phyloP scores from a whole-genome alignment of 441 rosid species.

The Populus hybrid region DNA sequence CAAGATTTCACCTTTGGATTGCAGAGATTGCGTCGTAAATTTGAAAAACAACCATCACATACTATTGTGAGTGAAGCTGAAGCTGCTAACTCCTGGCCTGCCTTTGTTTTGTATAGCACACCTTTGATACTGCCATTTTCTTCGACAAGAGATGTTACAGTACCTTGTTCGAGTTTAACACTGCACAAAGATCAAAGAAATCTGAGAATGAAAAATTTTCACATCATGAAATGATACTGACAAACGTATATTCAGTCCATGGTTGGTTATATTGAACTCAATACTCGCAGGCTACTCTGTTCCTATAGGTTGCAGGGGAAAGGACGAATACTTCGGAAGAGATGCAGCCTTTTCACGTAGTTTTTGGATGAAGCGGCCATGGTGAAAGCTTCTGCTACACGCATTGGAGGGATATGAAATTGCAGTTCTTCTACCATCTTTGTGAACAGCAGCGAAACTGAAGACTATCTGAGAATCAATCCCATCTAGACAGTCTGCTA shows the following conservation, averaged over 20 bases:
- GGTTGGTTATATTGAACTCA: not conserved
- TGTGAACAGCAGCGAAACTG: not conserved
- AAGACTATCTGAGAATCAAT: not conserved
- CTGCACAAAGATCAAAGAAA: conserved; percentile 34
- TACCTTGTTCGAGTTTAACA: conserved; percentile 58
- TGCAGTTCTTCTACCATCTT: not conserved
- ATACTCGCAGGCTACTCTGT: not conserved
- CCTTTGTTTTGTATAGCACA: conserved; percentile 51
- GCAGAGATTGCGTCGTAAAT: conserved; percentile 64
- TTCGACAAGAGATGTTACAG: conserved; percentile 54
- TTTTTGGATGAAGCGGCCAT: conserved; percentile 61
- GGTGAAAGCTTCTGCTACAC: conserved; percentile 61
- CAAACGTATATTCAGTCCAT: not conserved
- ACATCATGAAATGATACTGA: not conserved
- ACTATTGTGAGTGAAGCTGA: conserved; percentile 54
- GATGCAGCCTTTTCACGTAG: conserved; percentile 58
- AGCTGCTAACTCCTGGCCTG: conserved; percentile 43
- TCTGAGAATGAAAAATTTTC: not conserved
- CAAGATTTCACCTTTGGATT: conserved; percentile 39
- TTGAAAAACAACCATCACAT: conserved; percentile 50
- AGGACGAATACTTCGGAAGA: conserved; percentile 31
- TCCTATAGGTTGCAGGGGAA: not conserved
- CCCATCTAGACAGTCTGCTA: not conserved
- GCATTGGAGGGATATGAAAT: conserved; percentile 33
- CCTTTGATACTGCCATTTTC: conserved; percentile 58